phyloP scores from a whole-genome alignment of 108 stramenopile species.

The Chaetoceros tenuissimus region DNA sequence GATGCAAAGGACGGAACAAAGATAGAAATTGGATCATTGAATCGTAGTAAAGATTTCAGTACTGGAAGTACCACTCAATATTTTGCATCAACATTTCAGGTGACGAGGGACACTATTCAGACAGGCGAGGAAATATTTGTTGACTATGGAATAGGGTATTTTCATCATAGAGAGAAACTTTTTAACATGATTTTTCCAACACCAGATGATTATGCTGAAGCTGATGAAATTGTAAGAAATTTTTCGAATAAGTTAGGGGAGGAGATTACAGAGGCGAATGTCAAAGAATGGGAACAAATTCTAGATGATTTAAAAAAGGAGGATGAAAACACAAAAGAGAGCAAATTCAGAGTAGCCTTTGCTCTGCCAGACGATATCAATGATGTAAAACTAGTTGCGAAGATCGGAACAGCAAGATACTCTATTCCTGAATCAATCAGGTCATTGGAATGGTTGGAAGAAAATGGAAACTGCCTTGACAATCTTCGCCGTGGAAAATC shows the following conservation, averaged over 20 bases:
- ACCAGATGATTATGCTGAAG: background rate
- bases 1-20: background rate
- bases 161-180: conserved; percentile 3
- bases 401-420: background rate
- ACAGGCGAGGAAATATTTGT: conserved; percentile 45
- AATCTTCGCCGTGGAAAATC: conserved; percentile 15
- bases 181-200: conserved; percentile 1
- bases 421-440: conserved; percentile 1
- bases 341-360: background rate
- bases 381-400: background rate
- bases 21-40: background rate
- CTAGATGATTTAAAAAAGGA: background rate
- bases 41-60: background rate
- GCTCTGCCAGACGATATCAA: background rate
- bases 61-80: background rate
- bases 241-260: background rate
- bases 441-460: conserved; percentile 23
- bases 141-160: conserved; percentile 14
- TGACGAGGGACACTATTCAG: conserved; percentile 9
- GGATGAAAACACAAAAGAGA: background rate
- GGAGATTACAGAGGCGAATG: background rate
- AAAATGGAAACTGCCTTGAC: conserved; percentile 44
- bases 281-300: background rate
- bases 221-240: background rate
- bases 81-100: background rate